A percentile compares a stretch with the other conserved stretches of the same genome.
phyloP scores from a whole-genome alignment of 1,139 yeast genomes.

The Debaryomyces psychrophilus region DNA sequence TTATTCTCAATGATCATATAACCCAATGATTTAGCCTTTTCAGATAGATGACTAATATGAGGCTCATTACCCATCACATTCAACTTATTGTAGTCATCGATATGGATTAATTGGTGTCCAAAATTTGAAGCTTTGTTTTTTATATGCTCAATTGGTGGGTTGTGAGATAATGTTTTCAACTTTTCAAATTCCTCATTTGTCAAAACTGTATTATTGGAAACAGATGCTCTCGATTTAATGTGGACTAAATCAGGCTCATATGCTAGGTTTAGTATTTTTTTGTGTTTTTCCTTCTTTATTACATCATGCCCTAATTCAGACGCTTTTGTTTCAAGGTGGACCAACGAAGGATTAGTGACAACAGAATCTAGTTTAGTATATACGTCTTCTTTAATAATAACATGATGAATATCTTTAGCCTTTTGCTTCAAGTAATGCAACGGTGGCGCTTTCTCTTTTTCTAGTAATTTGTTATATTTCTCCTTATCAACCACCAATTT shows the following conservation, averaged over 20 bases:
- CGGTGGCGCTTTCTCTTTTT: constrained; percentile 14
- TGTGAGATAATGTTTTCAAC: constrained; percentile 20
- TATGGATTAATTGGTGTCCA: constrained; percentile 13
- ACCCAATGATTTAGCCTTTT: constrained; percentile 14
- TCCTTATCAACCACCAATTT: constrained; percentile 1
- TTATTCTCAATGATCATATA: constrained; percentile 8
- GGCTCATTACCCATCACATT: constrained; percentile 24
- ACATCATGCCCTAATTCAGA: constrained; percentile 14
- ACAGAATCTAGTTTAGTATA: constrained; percentile 14
- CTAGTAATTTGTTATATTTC: not conserved
- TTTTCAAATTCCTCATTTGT: constrained; percentile 19
- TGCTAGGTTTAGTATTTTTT: constrained; percentile 16
- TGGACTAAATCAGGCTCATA: constrained; percentile 23
- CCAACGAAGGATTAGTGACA: constrained; percentile 16
- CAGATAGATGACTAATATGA: constrained; percentile 19
- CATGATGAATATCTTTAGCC: constrained; percentile 18
- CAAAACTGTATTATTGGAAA: constrained; percentile 19
- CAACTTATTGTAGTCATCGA: constrained; percentile 17
- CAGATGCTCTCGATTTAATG: constrained; percentile 18
- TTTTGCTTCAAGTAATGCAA: constrained; percentile 18
- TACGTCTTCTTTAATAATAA: constrained; percentile 21
- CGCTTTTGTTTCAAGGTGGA: constrained; percentile 13
- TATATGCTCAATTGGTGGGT: constrained; percentile 23
- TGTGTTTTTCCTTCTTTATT: constrained; percentile 16
- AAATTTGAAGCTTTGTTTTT: constrained; percentile 17